Evolutionary conservation across 179 eudicot genomes (phyloP), one percentile per base, ranked within the genome.

Genomic region (Corrigiola litoralis): DNA sequence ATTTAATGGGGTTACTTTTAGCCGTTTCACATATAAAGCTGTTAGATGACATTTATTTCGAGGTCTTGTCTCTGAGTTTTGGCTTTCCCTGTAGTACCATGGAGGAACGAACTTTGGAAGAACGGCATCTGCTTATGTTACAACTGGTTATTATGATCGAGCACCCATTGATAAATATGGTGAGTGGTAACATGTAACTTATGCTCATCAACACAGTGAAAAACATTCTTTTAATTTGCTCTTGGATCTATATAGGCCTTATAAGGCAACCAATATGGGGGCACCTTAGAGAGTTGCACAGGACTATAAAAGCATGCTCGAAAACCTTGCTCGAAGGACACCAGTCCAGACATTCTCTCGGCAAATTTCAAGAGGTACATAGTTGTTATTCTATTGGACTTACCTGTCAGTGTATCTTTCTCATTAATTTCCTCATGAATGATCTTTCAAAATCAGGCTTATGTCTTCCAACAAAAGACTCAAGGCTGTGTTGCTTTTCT

Each of bases 111-210:
- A 94, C 72, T 91, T 90, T 47, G 99, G 92, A 61, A 80, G 96
- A 69, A 85, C 83, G 17, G 68, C 89, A 3, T 61, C 96, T 42
- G 80, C 87, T 12, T 94, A 80, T 82, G 71, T 86, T 8, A 83
- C 75, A 59, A 85, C 97, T 25, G 78, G 88, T 65, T 94, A 94
- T 58, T 94, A 94, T 67, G 99, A 91, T 78, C 87, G 76, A 78
- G 99, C 99, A 61, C 99, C 99, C 27, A 77, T 94, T 63, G 97
- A 94, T 59, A 97, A 94, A 64, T 94, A 94, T 74, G 99, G 99
- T 85, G 75, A 21, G 86, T 62, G 28, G n/a, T n/a, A n/a, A 44
- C 65, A 25, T 20, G 37, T 70, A 27, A 29, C 29, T 60, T 11
- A 38, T 8, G 20, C 28, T 59, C 33, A n/a, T n/a, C n/a, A n/a